Percentiles rank a stretch among this genome's conserved stretches.
phyloP scores from a whole-genome alignment of 495 filamentous ascomycete species.

The Penicillium samsonianum region DNA sequence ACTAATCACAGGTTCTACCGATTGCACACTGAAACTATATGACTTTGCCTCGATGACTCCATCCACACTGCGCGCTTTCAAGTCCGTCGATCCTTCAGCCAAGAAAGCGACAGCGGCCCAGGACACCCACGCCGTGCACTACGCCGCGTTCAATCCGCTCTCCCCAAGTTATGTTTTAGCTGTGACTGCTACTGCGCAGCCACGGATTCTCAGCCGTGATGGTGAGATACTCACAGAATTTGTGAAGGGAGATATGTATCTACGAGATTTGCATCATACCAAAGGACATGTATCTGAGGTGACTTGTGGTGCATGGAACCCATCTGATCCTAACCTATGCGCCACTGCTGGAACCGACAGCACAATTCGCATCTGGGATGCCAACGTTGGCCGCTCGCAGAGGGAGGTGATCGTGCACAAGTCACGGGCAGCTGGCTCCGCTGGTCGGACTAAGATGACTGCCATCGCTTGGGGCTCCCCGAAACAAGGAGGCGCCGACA shows the following conservation, averaged over 20 bases:
- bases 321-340: conserved; percentile 75
- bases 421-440: conserved; percentile 78
- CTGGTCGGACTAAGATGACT: conserved; percentile 91
- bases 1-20: conserved; percentile 83
- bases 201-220: conserved; percentile 85
- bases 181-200: conserved; percentile 82
- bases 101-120: conserved; percentile 69
- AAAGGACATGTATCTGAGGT: conserved; percentile 94
- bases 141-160: conserved; percentile 81
- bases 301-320: conserved; percentile 84
- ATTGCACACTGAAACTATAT: conserved; percentile 88
- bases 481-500: conserved; percentile 69
- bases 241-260: conserved; percentile 96
- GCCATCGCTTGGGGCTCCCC: conserved; percentile 85
- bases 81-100: conserved; percentile 81
- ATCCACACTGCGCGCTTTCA: conserved; percentile 90
- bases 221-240: conserved; percentile 84
- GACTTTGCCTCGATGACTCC: conserved; percentile 96
- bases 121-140: conserved; percentile 85
- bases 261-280: conserved; percentile 93
- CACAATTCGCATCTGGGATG: conserved; percentile 94
- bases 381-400: conserved; percentile 81
- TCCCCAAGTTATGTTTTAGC: conserved; percentile 82
- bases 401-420: conserved; percentile 95
- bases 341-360: conserved; percentile 92